Conservation (phyloP, 768 basidiomycete species). For the Russula earlei region DNA sequence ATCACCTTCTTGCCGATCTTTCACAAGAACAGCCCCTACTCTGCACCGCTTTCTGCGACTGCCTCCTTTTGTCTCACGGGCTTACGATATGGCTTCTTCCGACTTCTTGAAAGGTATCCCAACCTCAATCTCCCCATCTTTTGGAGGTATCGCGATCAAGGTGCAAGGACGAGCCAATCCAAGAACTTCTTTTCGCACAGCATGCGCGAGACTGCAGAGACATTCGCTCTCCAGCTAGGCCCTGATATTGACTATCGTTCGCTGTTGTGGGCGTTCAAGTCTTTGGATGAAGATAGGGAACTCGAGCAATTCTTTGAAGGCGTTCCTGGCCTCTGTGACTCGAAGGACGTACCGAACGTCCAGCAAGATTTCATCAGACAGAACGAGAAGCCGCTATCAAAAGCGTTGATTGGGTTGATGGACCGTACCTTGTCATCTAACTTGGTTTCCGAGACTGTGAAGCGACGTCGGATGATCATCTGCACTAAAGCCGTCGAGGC, state of each 20-base stretch:
- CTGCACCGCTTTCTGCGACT: neutral
- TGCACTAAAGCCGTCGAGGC: neutral
- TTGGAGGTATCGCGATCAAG: too few species aligned
- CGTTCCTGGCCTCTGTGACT: neutral
- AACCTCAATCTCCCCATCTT: too few species aligned
- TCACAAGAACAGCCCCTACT: slow-evolving; percentile 2
- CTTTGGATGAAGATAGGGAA: neutral
- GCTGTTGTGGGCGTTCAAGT: neutral
- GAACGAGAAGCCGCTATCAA: neutral
- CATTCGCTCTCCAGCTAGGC: neutral
- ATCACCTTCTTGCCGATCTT: slow-evolving; percentile 9
- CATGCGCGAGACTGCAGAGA: neutral
- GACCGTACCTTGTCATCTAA: neutral
- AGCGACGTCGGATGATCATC: neutral
- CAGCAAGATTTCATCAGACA: neutral
- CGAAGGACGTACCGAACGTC: neutral
- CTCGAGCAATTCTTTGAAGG: slow-evolving; percentile 3
- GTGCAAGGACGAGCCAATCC: too few species aligned
- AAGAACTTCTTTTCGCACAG: neutral
- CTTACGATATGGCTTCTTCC: neutral
- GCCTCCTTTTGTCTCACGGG: neutral
- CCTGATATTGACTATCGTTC: neutral
- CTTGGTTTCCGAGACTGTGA: neutral
- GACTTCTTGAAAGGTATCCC: neutral
- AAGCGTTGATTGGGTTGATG: neutral